Base-by-base conservation (phyloP, 768 basidiomycete genomes). In the Daedaleopsis nitida region DNA sequence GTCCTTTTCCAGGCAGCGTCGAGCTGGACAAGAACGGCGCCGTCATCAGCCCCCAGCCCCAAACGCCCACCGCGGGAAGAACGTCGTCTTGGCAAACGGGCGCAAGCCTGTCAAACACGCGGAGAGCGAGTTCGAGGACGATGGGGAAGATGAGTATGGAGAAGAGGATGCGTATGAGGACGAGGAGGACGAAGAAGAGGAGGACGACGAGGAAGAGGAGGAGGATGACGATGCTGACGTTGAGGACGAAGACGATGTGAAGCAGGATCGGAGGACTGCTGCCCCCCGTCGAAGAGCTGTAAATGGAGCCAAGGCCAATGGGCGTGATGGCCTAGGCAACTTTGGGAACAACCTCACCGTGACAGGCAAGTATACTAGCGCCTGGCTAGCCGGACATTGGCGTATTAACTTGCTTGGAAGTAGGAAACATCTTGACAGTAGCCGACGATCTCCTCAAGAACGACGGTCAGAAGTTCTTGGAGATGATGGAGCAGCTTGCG, bases 401-500 rank as follows among this genome's bases (percentile, higher is more conserved):
- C 62, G 62, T 59, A 64, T 65, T 64, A 58, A 64, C 67, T 66
- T 32, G 63, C 69, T 57, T 66, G 90, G 89, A 88, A 57, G 88
- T 88, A 74, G 95, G 93, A 69, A 96, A 95, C 69, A 98, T 99
- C 72, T 82, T 99, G 48, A 99, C 97, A 21, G 96, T 99, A 55
- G 97, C 97, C 49, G 97, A 99, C 72, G 97, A 99, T 77, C 84
- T 99, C 48, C 82, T 99, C 68, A 97, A 97, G 81, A 98, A 98
- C 69, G 96, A 99, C 70, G 96, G 96, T 2, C 93, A 95, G 70
- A 98, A 97, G 79, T 99, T 99, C 79, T 78, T 99, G 68, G 97
- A 99, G 80, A 99, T 99, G 97, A 99, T 99, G 97, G 97, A 98
- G 74, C 94, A 96, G 75, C 84, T 99, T 19, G 96, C 96, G 0